Evolutionary conservation across 2,329 filamentous ascomycete species (phyloP).

Genomic region (Pleomassaria siparia): DNA sequence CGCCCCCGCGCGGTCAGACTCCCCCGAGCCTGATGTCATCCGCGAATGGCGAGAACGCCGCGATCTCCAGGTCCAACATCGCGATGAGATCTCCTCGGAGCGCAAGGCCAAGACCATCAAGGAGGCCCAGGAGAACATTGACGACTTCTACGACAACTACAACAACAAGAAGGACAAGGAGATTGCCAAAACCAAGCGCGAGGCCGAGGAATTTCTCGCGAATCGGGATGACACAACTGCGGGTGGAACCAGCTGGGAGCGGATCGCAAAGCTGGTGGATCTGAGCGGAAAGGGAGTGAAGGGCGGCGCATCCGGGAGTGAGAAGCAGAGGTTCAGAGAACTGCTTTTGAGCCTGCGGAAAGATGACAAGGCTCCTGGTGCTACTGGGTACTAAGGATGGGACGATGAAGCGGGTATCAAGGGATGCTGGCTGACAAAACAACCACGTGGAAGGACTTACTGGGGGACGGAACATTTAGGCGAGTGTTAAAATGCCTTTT

Average conservation of each 20-base stretch:
- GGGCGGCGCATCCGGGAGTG: slow-evolving; percentile 84
- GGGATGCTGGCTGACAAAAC: not conserved
- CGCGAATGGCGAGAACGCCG: slow-evolving; percentile 89
- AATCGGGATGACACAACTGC: slow-evolving; percentile 90
- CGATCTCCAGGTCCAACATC: slow-evolving; percentile 78
- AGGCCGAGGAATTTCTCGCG: slow-evolving; percentile 89
- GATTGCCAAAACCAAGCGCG: slow-evolving; percentile 81
- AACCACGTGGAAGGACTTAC: not conserved
- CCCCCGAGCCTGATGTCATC: slow-evolving; percentile 87
- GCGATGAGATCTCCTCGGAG: slow-evolving; percentile 77
- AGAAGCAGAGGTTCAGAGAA: slow-evolving; percentile 96
- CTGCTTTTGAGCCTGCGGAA: slow-evolving; percentile 83
- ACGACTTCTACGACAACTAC: slow-evolving; percentile 99
- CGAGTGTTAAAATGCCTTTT: not conserved
- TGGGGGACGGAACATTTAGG: not conserved
- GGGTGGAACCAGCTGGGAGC: slow-evolving; percentile 97
- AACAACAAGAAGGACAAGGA: slow-evolving; percentile 97
- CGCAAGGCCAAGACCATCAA: slow-evolving; percentile 85
- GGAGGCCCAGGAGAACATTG: slow-evolving; percentile 90
- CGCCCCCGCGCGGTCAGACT: slow-evolving; percentile 60
- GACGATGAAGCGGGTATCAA: not conserved
- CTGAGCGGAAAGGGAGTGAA: slow-evolving; percentile 88
- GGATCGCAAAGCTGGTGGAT: slow-evolving; percentile 97
- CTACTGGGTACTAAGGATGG: slow-evolving; percentile 20
- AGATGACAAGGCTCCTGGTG: slow-evolving; percentile 80